phyloP scores from a whole-genome alignment of 2,329 filamentous ascomycete species.

The Monilinia fructicola region DNA sequence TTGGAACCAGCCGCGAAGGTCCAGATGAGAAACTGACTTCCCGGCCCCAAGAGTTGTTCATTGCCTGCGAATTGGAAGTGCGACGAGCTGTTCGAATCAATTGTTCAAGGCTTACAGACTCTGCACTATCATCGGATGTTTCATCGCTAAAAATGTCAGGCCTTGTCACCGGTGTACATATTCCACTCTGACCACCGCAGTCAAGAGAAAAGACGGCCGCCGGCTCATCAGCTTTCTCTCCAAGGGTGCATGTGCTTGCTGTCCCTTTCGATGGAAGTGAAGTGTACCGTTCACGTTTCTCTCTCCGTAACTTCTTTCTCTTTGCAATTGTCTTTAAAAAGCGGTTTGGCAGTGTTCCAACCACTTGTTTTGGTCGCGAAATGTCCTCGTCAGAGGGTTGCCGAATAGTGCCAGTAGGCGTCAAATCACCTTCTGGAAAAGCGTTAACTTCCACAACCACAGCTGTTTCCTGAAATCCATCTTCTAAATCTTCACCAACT shows the following conservation, averaged over 20 bases:
- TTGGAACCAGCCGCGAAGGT: not conserved
- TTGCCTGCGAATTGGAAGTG: not conserved
- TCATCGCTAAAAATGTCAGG: not conserved
- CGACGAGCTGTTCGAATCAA: not conserved
- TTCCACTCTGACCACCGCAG: not conserved
- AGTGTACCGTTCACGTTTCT: not conserved
- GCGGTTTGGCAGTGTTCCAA: not conserved
- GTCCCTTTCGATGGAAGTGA: not conserved
- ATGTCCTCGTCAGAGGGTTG: not conserved
- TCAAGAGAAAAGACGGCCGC: no score
- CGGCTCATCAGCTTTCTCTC: not conserved
- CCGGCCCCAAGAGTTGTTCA: not conserved
- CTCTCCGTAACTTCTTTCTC: not conserved
- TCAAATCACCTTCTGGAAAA: not conserved
- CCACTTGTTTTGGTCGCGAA: not conserved
- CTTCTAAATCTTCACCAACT: not conserved
- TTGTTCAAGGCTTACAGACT: slow-evolving; percentile 12
- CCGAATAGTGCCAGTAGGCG: no score
- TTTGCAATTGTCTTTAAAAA: slow-evolving; percentile 6
- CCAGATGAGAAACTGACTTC: not conserved
- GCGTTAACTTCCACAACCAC: not conserved
- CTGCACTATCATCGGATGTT: not conserved
- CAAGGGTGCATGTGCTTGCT: not conserved
- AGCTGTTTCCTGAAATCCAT: not conserved
- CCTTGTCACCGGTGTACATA: not conserved